These are phyloP conservation scores for Acanthamoeba lenticulata DNA, from an alignment of 208 protist genomes.

Conservation along the genomic window DNA sequence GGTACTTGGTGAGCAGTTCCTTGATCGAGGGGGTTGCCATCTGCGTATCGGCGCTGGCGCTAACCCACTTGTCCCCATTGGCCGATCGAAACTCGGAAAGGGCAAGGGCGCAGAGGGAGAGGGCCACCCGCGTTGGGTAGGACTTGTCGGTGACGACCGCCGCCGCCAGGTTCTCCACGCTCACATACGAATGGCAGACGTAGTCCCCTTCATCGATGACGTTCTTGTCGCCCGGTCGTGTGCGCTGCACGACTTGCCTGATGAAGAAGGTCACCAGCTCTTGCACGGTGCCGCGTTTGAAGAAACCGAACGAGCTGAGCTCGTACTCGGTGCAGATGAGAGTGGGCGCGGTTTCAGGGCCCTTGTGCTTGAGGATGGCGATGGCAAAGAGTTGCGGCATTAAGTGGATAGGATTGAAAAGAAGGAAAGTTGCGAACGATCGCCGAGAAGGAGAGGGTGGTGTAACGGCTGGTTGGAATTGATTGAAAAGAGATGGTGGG, in stretches of 20 bases:
- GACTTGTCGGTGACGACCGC: conserved; percentile 58
- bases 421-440: too few relatives aligned
- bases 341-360: neutral
- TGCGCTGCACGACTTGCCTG: conserved; percentile 45
- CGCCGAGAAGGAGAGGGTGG: too few relatives aligned
- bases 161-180: neutral
- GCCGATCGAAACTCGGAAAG: neutral
- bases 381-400: conserved; percentile 68
- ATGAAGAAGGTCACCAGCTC: conserved; percentile 68
- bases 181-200: conserved; percentile 42
- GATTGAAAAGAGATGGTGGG: neutral
- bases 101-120: conserved; percentile 13
- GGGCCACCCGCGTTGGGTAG: conserved; percentile 38
- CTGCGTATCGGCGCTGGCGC: neutral
- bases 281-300: conserved; percentile 47
- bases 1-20: conserved; percentile 53
- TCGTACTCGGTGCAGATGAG: conserved; percentile 37
- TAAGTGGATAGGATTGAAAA: neutral
- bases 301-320: conserved; percentile 58
- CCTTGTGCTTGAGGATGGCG: conserved; percentile 21
- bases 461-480: neutral
- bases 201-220: conserved; percentile 64
- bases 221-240: conserved; percentile 31
- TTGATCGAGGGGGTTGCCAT: neutral
- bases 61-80: neutral